A percentile compares a stretch with the other conserved stretches of the same genome.
These are phyloP conservation scores for Dothidotthia symphoricarpi DNA, from an alignment of 2,329 filamentous ascomycete genomes.

Conservation along the genomic window DNA sequence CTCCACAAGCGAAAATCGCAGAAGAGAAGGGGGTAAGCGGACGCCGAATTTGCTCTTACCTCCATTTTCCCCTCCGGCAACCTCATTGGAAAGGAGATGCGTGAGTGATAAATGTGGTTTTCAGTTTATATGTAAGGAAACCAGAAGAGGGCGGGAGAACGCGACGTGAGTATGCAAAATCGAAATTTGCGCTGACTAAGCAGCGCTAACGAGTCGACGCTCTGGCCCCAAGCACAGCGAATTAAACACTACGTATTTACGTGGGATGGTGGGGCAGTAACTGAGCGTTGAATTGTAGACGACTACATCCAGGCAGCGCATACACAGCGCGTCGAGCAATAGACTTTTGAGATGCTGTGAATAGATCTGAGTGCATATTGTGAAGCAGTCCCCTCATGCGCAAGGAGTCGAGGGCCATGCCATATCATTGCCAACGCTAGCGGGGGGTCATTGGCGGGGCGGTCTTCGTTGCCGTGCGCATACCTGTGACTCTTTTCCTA, in stretches of 20 bases:
- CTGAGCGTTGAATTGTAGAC: no score
- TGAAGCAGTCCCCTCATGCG: no score
- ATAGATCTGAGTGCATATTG: no score
- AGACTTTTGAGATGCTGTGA: no score
- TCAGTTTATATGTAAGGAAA: conserved; percentile 40
- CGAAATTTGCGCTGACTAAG: conserved; percentile 30
- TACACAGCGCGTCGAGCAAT: no score
- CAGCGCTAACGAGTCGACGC: conserved; percentile 12
- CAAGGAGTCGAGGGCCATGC: no score
- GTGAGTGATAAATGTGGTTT: conserved; percentile 21
- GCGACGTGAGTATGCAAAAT: conserved; percentile 17
- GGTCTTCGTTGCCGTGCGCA: conserved; percentile 10
- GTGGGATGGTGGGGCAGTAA: conserved; percentile 7
- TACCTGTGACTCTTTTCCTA: conserved; percentile 14
- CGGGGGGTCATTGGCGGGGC: not conserved
- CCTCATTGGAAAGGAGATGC: conserved; percentile 55
- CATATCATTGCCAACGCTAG: no score
- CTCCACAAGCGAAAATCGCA: conserved; percentile 41
- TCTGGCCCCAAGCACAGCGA: conserved; percentile 6
- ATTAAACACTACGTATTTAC: conserved; percentile 17
- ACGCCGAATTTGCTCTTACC: conserved; percentile 53
- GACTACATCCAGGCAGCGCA: no score
- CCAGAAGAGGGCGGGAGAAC: conserved; percentile 25
- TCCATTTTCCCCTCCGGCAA: conserved; percentile 67
- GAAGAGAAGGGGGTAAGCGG: conserved; percentile 60